Evolutionary conservation across 2,329 filamentous ascomycete genomes (phyloP).

Genomic region (Aureobasidium sp.): DNA sequence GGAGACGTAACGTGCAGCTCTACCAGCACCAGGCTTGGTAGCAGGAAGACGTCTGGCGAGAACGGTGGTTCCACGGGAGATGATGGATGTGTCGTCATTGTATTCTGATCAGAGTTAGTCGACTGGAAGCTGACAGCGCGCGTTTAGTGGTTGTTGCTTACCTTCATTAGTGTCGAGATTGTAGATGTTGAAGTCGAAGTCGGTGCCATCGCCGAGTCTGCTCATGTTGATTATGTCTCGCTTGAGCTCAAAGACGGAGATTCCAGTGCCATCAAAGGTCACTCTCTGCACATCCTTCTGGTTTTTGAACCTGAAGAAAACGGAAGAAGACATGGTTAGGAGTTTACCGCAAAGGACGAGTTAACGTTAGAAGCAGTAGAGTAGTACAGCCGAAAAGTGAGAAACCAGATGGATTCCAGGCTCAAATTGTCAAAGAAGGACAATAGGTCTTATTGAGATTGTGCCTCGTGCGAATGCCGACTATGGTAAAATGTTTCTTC

Average conservation of each 20-base stretch:
- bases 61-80: slow-evolving; percentile 88
- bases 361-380: slow-evolving; percentile 2
- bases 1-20: slow-evolving; percentile 88
- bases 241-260: slow-evolving; percentile 97
- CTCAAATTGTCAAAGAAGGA: slow-evolving; percentile 12
- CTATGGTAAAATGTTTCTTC: slow-evolving; percentile 11
- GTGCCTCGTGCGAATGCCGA: slow-evolving; percentile 11
- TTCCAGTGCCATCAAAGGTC: slow-evolving; percentile 93
- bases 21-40: slow-evolving; percentile 73
- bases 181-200: slow-evolving; percentile 93
- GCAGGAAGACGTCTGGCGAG: slow-evolving; percentile 82
- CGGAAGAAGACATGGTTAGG: slow-evolving; percentile 73
- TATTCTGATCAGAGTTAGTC: slow-evolving; percentile 56
- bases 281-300: slow-evolving; percentile 91
- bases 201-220: slow-evolving; percentile 86
- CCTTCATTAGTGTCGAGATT: slow-evolving; percentile 86
- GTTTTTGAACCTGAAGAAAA: slow-evolving; percentile 99
- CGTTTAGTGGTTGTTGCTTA: slow-evolving; percentile 37
- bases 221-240: slow-evolving; percentile 95
- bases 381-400: background rate
- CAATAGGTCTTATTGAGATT: slow-evolving; percentile 14
- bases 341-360: background rate
- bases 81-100: slow-evolving; percentile 95
- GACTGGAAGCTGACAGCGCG: no score
- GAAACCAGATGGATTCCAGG: slow-evolving; percentile 12